Evolutionary conservation across 176 grass and related monocot genomes (phyloP).

Genomic region (Ampelocalamus luodianensis): DNA sequence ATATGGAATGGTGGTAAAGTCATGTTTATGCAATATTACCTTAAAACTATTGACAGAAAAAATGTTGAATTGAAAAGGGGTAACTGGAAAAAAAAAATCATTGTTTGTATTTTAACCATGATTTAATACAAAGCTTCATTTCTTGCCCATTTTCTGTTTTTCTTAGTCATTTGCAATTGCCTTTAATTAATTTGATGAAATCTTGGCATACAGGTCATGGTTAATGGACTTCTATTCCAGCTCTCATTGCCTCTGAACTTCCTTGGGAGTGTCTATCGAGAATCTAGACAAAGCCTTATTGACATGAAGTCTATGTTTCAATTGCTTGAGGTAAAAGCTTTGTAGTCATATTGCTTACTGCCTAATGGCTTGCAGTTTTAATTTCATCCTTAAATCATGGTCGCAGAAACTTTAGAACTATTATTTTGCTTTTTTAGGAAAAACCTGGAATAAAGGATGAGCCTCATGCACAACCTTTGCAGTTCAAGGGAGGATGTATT

Average conservation of each 20-base stretch:
- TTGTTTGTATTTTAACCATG: slow-evolving; percentile 29
- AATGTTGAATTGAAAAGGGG: slow-evolving; percentile 16
- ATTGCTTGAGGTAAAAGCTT: slow-evolving; percentile 80
- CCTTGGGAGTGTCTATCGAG: slow-evolving; percentile 97
- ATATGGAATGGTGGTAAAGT: slow-evolving; percentile 18
- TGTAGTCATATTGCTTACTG: slow-evolving; percentile 13
- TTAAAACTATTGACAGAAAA: background rate
- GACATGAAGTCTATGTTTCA: slow-evolving; percentile 99
- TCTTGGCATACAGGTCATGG: slow-evolving; percentile 79
- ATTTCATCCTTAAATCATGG: slow-evolving; percentile 48
- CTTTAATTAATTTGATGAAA: slow-evolving; percentile 44
- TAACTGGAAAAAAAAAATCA: slow-evolving; percentile 12
- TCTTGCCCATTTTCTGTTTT: slow-evolving; percentile 19
- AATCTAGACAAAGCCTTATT: slow-evolving; percentile 97
- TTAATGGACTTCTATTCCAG: slow-evolving; percentile 99
- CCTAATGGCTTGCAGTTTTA: slow-evolving; percentile 31
- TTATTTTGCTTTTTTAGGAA: slow-evolving; percentile 67
- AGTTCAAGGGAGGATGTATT: slow-evolving; percentile 85
- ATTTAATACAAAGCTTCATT: slow-evolving; percentile 15
- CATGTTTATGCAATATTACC: slow-evolving; percentile 11
- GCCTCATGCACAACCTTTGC: slow-evolving; percentile 72
- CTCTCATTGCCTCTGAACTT: slow-evolving; percentile 96
- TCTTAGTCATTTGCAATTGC: slow-evolving; percentile 20
- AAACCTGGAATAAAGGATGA: slow-evolving; percentile 84
- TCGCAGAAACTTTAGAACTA: slow-evolving; percentile 37